Base-by-base conservation (phyloP, 768 basidiomycete species). In the Aureoboletus auriporus region DNA sequence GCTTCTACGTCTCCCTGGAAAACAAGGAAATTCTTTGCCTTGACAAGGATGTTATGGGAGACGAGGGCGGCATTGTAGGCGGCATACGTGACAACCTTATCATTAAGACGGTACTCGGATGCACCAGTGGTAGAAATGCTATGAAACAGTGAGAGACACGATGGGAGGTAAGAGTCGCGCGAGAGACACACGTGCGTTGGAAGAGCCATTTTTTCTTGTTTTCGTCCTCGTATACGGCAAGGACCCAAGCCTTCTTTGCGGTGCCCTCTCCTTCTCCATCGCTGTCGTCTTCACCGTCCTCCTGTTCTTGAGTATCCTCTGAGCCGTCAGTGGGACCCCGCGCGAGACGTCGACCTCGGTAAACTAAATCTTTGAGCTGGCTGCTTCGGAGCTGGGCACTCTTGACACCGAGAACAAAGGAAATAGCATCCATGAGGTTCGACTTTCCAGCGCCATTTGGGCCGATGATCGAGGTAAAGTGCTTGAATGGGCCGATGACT, bases 1-100 rank as follows among this genome's bases (percentile, higher is more conserved):
- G 93, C 91, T 69, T 99, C 96, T 29, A 99, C 96, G 63, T 98
- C 96, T 44, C 96, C 96, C 63, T 99, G 96, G 72, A 99, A 98
- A 10, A 98, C 96, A 44, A 98, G 84, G 61, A 98, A 99, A 72
- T 98, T 98, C 74, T 97, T 97, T 11, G 96, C 96, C 70, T 96
- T 97, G 61, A 98, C 93, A 40, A 98, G 88, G 61, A 99, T 91
- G 61, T 97, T 96, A 59, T 96, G 93, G 7, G 77, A 73, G 47
- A 88, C 77, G 23, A 99, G 84, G 11, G 90, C 88, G 6, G 84
- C 75, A 51, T 96, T 96, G 74, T 98, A 99, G 2, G 81, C 80
- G 11, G 84, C 78, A 66, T 94, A 94, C 0, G 93, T 87, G 46
- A 96, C 90, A 20, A 80, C 73, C 57, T 78, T 82, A 51, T 74